These are phyloP conservation scores for Metschnikowia koreensis DNA, from an alignment of 805 yeast genomes.

Conservation along the genomic window DNA sequence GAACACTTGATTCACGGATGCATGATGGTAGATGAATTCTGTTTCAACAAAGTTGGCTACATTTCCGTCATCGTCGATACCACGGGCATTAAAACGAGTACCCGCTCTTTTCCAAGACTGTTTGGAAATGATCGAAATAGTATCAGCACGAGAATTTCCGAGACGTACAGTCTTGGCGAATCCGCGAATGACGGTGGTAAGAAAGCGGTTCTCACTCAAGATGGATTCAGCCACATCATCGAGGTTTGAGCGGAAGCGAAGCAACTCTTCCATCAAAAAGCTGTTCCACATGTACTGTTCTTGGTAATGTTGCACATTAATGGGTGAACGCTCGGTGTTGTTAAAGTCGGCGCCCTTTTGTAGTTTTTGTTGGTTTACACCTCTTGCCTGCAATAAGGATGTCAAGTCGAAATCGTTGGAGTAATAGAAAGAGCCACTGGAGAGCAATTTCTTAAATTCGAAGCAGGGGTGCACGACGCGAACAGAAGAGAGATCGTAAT, in stretches of 20 bases:
- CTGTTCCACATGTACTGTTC: slow-evolving; percentile 96
- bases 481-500: slow-evolving; percentile 22
- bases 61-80: slow-evolving; percentile 22
- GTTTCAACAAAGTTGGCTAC: slow-evolving; percentile 43
- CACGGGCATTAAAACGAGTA: slow-evolving; percentile 23
- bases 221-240: slow-evolving; percentile 56
- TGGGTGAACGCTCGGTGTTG: slow-evolving; percentile 5
- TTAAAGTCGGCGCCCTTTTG: slow-evolving; percentile 2
- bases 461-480: slow-evolving; percentile 68
- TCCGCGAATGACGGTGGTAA: slow-evolving; percentile 92
- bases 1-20: slow-evolving; percentile 50
- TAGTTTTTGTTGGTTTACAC: slow-evolving; percentile 39
- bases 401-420: slow-evolving; percentile 92
- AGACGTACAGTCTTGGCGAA: slow-evolving; percentile 77
- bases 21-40: slow-evolving; percentile 64
- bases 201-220: slow-evolving; percentile 73
- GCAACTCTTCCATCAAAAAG: slow-evolving; percentile 80
- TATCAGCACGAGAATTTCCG: slow-evolving; percentile 33
- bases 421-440: slow-evolving; percentile 88
- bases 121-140: slow-evolving; percentile 79
- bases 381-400: slow-evolving; percentile 76
- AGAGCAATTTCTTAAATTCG: slow-evolving; percentile 70
- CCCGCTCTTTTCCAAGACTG: slow-evolving; percentile 76
- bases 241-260: slow-evolving; percentile 69
- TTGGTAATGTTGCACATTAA: slow-evolving; percentile 49